phyloP scores from a whole-genome alignment of 2,329 filamentous ascomycete species.

The Colletotrichum trifolii region DNA sequence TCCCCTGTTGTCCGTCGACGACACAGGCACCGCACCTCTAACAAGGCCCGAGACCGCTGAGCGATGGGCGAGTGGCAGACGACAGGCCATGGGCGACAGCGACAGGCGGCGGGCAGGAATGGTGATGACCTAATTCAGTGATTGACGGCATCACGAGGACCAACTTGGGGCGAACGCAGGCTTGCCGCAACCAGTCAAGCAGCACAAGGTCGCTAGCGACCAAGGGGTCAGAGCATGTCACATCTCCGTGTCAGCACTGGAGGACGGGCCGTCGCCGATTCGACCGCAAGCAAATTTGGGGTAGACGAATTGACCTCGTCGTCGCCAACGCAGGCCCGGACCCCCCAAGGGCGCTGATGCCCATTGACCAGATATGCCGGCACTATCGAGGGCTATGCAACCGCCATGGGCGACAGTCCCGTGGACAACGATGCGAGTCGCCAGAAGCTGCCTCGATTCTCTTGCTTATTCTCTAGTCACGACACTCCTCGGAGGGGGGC shows the following conservation, averaged over 20 bases:
- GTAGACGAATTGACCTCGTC: slow-evolving; percentile 31
- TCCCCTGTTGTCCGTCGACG: neutral
- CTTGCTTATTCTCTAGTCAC: neutral
- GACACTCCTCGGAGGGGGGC: neutral
- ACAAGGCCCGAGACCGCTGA: neutral
- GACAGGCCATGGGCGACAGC: slow-evolving; percentile 16
- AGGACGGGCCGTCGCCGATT: slow-evolving; percentile 35
- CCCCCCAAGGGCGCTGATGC: slow-evolving; percentile 16
- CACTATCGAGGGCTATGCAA: slow-evolving; percentile 35
- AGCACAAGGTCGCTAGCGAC: slow-evolving; percentile 19
- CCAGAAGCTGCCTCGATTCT: neutral
- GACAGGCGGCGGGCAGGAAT: slow-evolving; percentile 14
- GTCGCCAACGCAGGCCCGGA: slow-evolving; percentile 29
- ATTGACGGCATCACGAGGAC: slow-evolving; percentile 44
- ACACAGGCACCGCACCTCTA: slow-evolving; percentile 1
- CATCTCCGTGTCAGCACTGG: slow-evolving; percentile 38
- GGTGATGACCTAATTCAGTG: slow-evolving; percentile 29
- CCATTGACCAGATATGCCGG: slow-evolving; percentile 15
- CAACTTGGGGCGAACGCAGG: slow-evolving; percentile 37
- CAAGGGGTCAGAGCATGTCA: slow-evolving; percentile 37
- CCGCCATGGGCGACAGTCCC: slow-evolving; percentile 30
- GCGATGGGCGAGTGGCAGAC: slow-evolving; percentile 2
- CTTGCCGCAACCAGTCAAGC: slow-evolving; percentile 35
- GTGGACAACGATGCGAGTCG: slow-evolving; percentile 27
- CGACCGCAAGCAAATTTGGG: slow-evolving; percentile 32